Evolutionary conservation across 805 yeast species (phyloP).

Genomic region (Hermanozyma aechmeae): DNA sequence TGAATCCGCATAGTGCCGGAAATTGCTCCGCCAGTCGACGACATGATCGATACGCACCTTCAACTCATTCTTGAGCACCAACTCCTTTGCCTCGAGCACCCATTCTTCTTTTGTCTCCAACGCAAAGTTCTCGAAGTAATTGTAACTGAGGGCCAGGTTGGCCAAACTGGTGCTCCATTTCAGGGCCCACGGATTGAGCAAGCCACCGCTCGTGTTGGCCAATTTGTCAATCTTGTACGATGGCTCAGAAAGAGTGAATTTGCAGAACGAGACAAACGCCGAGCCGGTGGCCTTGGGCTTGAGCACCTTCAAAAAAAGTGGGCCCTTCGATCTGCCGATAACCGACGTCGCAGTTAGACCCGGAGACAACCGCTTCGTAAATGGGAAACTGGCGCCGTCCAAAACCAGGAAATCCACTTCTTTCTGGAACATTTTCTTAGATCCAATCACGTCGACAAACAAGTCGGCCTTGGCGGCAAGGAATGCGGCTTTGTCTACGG

Average conservation of each 20-base stretch:
- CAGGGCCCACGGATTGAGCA: slow-evolving; percentile 25
- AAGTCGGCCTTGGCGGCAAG: slow-evolving; percentile 23
- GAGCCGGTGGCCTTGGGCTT: slow-evolving; percentile 28
- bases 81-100: slow-evolving; percentile 23
- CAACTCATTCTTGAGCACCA: slow-evolving; percentile 17
- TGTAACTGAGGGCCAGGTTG: slow-evolving; percentile 21
- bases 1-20: slow-evolving; percentile 15
- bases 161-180: slow-evolving; percentile 25
- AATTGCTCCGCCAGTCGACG: slow-evolving; percentile 31
- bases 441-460: slow-evolving; percentile 31
- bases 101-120: slow-evolving; percentile 19
- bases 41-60: slow-evolving; percentile 21
- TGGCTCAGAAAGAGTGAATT: slow-evolving; percentile 19
- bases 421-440: slow-evolving; percentile 27
- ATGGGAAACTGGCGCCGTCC: slow-evolving; percentile 22
- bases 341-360: slow-evolving; percentile 8
- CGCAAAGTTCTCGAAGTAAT: slow-evolving; percentile 24
- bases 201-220: slow-evolving; percentile 11
- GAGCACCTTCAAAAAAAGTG: slow-evolving; percentile 23
- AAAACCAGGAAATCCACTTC: slow-evolving; percentile 18
- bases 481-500: slow-evolving; percentile 12
- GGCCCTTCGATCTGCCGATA: slow-evolving; percentile 19
- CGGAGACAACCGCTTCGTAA: slow-evolving; percentile 8
- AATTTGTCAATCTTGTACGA: slow-evolving; percentile 24
- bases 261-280: slow-evolving; percentile 26